Evolutionary conservation across 148 eudicot genomes (phyloP).

Genomic region (Silene uniflora): DNA sequence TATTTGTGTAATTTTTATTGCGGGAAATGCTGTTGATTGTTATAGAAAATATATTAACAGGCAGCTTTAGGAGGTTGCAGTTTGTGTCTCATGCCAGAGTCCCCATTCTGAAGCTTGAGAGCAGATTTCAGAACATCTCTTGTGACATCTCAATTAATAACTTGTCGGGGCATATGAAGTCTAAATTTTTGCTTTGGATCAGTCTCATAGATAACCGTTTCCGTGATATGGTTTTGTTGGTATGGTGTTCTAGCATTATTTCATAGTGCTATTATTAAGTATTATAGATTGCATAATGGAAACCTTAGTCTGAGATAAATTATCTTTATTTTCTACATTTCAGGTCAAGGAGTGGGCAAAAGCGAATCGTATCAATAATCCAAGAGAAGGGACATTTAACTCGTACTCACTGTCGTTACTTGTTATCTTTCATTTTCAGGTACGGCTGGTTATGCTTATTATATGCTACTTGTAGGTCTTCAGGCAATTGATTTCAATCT

Average conservation of each 20-base stretch:
- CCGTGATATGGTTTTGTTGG: conserved; percentile 87
- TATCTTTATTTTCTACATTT: conserved; percentile 17
- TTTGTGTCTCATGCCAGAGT: conserved; percentile 71
- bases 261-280: conserved; percentile 2
- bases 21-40: background rate
- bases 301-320: conserved; percentile 14
- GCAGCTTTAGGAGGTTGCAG: conserved; percentile 58
- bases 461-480: background rate
- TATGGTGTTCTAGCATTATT: conserved; percentile 26
- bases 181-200: conserved; percentile 77
- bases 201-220: conserved; percentile 80
- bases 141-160: conserved; percentile 87
- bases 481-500: conserved; percentile 10
- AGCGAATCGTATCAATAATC: conserved; percentile 65
- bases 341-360: conserved; percentile 99
- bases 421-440: conserved; percentile 95
- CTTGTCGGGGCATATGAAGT: conserved; percentile 86
- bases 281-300: background rate
- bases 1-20: background rate
- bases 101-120: conserved; percentile 72
- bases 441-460: conserved; percentile 13
- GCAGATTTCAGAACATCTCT: conserved; percentile 52
- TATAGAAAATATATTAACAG: conserved; percentile 34
- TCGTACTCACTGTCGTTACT: conserved; percentile 82
- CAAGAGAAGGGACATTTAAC: conserved; percentile 73